A percentile compares a stretch with the other conserved stretches of the same genome.
These are phyloP conservation scores for Pythium rishiriense DNA, from an alignment of 352 stramenopile genomes.

Conservation along the genomic window DNA sequence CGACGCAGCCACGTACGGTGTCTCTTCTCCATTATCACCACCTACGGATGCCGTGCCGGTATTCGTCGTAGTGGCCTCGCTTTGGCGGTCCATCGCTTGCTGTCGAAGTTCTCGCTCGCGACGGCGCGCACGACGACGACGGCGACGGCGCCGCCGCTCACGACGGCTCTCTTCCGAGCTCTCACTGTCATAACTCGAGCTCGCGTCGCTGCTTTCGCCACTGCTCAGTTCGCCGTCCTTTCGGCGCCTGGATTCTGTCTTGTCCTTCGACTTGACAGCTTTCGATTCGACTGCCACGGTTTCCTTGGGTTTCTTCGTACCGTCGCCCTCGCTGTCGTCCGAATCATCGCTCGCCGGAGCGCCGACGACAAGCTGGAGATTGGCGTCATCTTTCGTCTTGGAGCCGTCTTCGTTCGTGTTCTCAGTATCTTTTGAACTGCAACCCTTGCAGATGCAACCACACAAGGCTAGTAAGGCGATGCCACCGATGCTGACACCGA, in stretches of 20 bases:
- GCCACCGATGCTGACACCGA: conserved; percentile 10
- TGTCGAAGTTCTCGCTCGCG: background rate
- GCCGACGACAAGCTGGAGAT: background rate
- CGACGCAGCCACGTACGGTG: background rate
- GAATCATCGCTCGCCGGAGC: background rate
- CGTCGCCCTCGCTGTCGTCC: background rate
- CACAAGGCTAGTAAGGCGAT: conserved; percentile 1
- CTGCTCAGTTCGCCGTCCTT: background rate
- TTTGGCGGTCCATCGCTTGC: background rate
- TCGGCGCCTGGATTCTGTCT: background rate
- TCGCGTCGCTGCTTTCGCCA: background rate
- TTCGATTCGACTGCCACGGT: background rate
- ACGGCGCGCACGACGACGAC: conserved; percentile 5
- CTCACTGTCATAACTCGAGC: conserved; percentile 14
- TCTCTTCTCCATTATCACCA: background rate
- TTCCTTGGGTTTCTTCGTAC: background rate
- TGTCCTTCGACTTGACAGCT: background rate
- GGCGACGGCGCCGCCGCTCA: conserved; percentile 3
- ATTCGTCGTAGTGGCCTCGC: background rate
- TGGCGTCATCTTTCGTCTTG: background rate
- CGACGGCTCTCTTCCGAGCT: conserved; percentile 11
- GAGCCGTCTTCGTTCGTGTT: background rate
- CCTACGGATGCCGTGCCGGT: background rate
- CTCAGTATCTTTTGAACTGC: background rate
- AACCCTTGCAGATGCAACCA: conserved; percentile 10